phyloP scores from a whole-genome alignment of 306 rosid genomes.

The Gastrolobium bilobum region DNA sequence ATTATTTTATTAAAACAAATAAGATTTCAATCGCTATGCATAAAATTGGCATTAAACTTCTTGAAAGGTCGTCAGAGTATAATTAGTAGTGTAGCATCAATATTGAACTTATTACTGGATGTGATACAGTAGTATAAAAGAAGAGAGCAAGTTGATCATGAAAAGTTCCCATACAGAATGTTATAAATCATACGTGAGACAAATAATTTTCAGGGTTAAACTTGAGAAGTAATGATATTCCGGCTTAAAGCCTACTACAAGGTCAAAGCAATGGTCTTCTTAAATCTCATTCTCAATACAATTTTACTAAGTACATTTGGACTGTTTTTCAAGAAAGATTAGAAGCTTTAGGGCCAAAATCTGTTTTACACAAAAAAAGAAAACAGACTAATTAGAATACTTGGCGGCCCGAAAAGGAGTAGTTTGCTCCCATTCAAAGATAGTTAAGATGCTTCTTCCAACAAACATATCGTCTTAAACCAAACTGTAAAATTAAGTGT shows the following conservation, averaged over 20 bases:
- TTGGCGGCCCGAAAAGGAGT: not conserved
- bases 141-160: not conserved
- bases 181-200: not conserved
- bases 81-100: not conserved
- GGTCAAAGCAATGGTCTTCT: not conserved
- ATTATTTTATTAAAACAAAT: not conserved
- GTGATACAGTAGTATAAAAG: not conserved
- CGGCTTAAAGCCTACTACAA: not conserved
- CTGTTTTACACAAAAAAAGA: not conserved
- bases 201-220: not conserved
- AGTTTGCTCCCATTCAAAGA: not conserved
- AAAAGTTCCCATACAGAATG: not conserved
- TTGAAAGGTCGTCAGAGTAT: not conserved
- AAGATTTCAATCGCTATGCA: not conserved
- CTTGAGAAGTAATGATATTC: not conserved
- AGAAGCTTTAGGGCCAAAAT: not conserved
- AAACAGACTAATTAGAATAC: not conserved
- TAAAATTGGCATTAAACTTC: not conserved
- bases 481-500: not conserved
- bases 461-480: not conserved
- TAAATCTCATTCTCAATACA: not conserved
- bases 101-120: not conserved
- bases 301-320: not conserved
- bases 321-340: not conserved
- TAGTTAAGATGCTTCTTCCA: not conserved